These are phyloP conservation scores for Asterochloris sp. DNA, from an alignment of 139 green algal genomes.

Conservation along the genomic window DNA sequence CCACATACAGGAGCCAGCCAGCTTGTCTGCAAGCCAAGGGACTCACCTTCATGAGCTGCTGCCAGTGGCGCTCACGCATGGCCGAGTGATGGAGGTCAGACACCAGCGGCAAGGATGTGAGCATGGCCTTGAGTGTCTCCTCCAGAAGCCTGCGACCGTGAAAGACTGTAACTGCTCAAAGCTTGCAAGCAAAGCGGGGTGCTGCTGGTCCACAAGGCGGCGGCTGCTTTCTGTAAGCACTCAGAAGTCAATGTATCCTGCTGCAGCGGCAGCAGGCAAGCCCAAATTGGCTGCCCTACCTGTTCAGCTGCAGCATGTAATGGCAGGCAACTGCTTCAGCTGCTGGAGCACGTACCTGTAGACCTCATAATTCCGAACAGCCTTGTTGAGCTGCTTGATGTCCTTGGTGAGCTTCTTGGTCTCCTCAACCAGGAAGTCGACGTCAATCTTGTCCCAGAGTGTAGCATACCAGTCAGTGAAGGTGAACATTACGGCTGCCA, in stretches of 20 bases:
- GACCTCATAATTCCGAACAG: conserved; percentile 74
- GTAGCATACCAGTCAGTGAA: conserved; percentile 81
- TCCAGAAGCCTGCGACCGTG: conserved; percentile 60
- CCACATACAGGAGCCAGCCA: background rate
- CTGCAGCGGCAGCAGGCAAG: too few relatives aligned
- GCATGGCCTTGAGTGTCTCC: conserved; percentile 78
- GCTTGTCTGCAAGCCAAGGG: background rate
- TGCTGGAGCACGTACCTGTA: conserved; percentile 32
- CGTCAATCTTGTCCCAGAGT: conserved; percentile 84
- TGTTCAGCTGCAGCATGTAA: too few relatives aligned
- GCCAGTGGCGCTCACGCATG: conserved; percentile 90
- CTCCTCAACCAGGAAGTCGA: conserved; percentile 80
- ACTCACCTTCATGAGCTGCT: conserved; percentile 71
- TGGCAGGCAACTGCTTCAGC: too few relatives aligned
- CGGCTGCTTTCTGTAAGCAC: too few relatives aligned
- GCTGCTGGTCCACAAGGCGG: too few relatives aligned
- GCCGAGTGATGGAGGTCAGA: conserved; percentile 82
- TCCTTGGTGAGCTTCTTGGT: conserved; percentile 84
- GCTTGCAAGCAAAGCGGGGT: background rate
- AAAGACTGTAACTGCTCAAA: background rate
- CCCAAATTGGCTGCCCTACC: too few relatives aligned
- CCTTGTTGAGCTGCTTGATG: conserved; percentile 80
- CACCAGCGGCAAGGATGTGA: conserved; percentile 83
- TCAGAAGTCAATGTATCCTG: too few relatives aligned
- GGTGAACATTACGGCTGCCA: conserved; percentile 73